These are phyloP conservation scores for Hippophae rhamnoides DNA, from an alignment of 306 rosid genomes.

Conservation along the genomic window DNA sequence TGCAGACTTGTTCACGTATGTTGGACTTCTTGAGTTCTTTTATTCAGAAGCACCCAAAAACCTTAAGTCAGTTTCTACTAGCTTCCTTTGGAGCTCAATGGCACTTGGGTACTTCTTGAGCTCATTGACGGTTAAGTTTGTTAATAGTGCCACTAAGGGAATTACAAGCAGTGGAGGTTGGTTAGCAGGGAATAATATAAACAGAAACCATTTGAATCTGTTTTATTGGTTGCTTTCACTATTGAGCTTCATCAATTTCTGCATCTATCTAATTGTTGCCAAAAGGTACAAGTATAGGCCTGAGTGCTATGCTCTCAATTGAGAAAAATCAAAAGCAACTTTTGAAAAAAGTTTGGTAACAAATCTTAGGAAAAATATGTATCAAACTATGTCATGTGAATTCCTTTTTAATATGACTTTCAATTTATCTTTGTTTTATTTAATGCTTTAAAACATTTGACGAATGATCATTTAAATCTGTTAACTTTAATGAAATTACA, in stretches of 20 bases:
- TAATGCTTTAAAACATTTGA: no score
- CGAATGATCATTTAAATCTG: no score
- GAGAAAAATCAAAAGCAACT: no score
- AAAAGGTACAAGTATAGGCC: constrained; percentile 54
- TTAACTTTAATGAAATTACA: no score
- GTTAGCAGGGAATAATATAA: constrained; percentile 55
- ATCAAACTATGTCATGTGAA: no score
- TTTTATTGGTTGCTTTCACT: constrained; percentile 54
- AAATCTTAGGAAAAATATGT: no score
- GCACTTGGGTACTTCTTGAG: constrained; percentile 38
- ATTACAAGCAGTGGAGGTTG: constrained; percentile 50
- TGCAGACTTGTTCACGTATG: constrained; percentile 56
- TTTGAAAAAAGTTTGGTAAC: no score
- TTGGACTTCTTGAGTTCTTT: constrained; percentile 74
- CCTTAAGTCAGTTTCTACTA: constrained; percentile 38
- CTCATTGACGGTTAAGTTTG: constrained; percentile 53
- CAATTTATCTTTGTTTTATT: no score
- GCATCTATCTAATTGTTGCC: constrained; percentile 43
- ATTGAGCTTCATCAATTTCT: constrained; percentile 48
- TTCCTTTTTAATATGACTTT: no score
- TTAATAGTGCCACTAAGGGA: constrained; percentile 32
- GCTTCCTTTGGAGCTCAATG: constrained; percentile 33
- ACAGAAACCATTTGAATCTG: constrained; percentile 47
- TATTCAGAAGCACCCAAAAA: constrained; percentile 65
- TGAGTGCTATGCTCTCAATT: no score